Evolutionary conservation across 371 early-diverging fungal genomes (phyloP).

Genomic region (Zychaea mexicana): DNA sequence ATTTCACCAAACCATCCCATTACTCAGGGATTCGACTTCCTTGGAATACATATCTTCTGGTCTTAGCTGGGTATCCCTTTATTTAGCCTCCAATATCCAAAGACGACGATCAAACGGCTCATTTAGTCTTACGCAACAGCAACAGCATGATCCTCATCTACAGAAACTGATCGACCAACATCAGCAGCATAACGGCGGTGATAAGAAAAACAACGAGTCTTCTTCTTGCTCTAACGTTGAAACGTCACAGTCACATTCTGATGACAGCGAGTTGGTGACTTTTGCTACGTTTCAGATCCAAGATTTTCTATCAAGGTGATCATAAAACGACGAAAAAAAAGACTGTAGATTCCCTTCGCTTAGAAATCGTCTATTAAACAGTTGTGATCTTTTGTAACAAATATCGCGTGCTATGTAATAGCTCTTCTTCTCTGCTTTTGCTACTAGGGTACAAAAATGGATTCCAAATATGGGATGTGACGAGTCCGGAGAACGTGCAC

Average conservation of each 20-base stretch:
- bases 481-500: conserved; percentile 67
- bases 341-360: too few species aligned
- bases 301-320: too few species aligned
- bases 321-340: too few species aligned
- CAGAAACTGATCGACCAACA: not conserved
- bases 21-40: conserved; percentile 66
- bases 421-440: conserved; percentile 35
- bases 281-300: conserved; percentile 12
- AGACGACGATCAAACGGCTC: conserved; percentile 32
- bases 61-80: conserved; percentile 56
- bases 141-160: conserved; percentile 10
- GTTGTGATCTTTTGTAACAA: too few species aligned
- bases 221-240: not conserved
- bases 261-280: not conserved
- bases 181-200: not conserved
- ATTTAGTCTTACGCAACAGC: conserved; percentile 35
- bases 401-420: too few species aligned
- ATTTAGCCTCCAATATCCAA: conserved; percentile 52
- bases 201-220: not conserved
- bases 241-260: not conserved
- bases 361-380: too few species aligned
- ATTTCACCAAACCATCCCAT: too few species aligned
- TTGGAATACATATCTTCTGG: conserved; percentile 63
- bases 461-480: conserved; percentile 83
- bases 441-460: conserved; percentile 79